Percentiles rank a stretch among this genome's conserved stretches.
phyloP scores from a whole-genome alignment of 2,329 filamentous ascomycete genomes.

The Verticillium klebahnii region DNA sequence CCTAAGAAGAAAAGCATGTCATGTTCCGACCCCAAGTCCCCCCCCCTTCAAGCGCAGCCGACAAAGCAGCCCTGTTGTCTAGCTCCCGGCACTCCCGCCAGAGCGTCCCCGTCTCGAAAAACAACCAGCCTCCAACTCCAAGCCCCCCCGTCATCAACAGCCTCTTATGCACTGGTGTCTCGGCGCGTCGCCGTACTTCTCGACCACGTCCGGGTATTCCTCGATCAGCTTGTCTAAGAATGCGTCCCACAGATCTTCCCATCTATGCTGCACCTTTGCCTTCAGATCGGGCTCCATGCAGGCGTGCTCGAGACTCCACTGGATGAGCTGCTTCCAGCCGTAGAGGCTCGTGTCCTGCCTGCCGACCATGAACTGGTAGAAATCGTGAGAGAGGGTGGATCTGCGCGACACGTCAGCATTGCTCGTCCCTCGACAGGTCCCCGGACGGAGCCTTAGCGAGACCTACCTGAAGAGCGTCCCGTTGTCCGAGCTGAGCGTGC shows the following conservation, averaged over 20 bases:
- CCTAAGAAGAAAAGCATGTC: not conserved
- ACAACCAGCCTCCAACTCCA: not conserved
- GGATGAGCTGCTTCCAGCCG: constrained; percentile 65
- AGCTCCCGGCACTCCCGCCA: not conserved
- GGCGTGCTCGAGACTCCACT: constrained; percentile 60
- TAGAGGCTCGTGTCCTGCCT: constrained; percentile 61
- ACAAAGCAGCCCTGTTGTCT: not conserved
- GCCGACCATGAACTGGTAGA: constrained; percentile 72
- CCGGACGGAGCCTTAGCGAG: not conserved
- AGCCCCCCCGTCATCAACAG: not conserved
- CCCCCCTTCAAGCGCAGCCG: not conserved
- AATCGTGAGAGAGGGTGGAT: constrained; percentile 69
- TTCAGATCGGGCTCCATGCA: constrained; percentile 44
- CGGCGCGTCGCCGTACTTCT: not conserved
- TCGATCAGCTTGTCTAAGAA: constrained; percentile 51
- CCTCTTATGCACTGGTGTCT: not conserved
- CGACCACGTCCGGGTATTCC: not conserved
- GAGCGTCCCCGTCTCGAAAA: not conserved
- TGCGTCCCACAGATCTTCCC: constrained; percentile 50
- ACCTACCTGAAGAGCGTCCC: constrained; percentile 64
- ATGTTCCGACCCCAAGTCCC: not conserved
- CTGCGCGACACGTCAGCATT: constrained; percentile 28
- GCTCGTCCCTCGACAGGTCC: not conserved
- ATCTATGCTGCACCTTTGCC: constrained; percentile 31
- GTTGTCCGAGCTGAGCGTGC: constrained; percentile 71